Evolutionary conservation across 164 flowering plant species (phyloP), one percentile per base, ranked within the genome.

Genomic region (Chimonanthus salicifolius): DNA sequence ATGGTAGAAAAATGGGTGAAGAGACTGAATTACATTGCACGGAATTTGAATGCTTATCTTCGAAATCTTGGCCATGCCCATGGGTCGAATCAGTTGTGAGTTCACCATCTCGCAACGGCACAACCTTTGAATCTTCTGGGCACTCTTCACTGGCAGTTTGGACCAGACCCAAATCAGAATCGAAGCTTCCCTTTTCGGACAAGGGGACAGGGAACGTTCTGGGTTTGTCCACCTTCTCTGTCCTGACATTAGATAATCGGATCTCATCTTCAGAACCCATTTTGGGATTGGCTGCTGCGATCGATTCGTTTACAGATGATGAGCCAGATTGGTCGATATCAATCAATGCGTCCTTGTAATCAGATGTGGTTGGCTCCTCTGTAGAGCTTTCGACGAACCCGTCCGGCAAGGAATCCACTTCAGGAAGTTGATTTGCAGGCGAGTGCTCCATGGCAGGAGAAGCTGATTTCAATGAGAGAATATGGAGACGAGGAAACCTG

Each of bases 401-500:
- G 79, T 89, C 94, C 0, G 97, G 94, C 77, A 92, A 78, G 16
- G 94, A 74, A 72, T 85, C 90, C 66, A 74, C 97, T 81, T 89
- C 94, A 21, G 94, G 97, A 58, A 89, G 92, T 78, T 86, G 87
- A 74, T 82, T 80, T 44, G 85, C 88, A 54, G 79, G 79, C 49
- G 84, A 72, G 50, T 77, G 87, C 78, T 86, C 90, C 94, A 91
- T 91, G 20, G 20, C 20, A 58, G 43, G 45, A 3, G 0, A 20
- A 20, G n/a, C 18, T 16, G 66, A 63, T 20, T 6, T 8, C 10
- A 21, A 63, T 18, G 4, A 13, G 66, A 18, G 66, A 63, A 18
- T 15, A 18, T 63, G 66, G 21, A 63, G 45, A 18, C 8, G 8
- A 63, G 43, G 7, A 63, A 63, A 33, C 7, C 7, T 21, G 18